A percentile compares a stretch with the other conserved stretches of the same genome.
Evolutionary conservation across 805 yeast species (phyloP).

Genomic region (Pichia paraexigua): DNA sequence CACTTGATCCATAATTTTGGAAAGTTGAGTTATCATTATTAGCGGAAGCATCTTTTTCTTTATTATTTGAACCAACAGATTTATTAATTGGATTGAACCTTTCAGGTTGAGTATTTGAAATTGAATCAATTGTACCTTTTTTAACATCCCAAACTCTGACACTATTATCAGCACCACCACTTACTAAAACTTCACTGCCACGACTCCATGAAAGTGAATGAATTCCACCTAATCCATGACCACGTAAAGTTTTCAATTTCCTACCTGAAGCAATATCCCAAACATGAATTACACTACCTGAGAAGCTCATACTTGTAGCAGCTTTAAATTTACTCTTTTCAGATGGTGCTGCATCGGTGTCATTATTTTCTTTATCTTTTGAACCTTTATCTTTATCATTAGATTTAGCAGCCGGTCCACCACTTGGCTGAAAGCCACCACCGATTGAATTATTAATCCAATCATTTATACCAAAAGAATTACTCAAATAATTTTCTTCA

Average conservation of each 20-base stretch:
- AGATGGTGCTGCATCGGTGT: slow-evolving; percentile 52
- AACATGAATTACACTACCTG: slow-evolving; percentile 59
- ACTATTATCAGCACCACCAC: slow-evolving; percentile 88
- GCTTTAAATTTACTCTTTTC: not conserved
- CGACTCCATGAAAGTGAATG: slow-evolving; percentile 77
- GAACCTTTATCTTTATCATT: not conserved
- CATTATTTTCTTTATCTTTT: slow-evolving; percentile 30
- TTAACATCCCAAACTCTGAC: slow-evolving; percentile 96
- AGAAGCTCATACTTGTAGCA: not conserved
- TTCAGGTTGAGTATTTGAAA: slow-evolving; percentile 34
- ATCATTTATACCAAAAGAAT: slow-evolving; percentile 7
- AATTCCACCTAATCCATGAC: slow-evolving; percentile 84
- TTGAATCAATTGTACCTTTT: slow-evolving; percentile 62
- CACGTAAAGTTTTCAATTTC: slow-evolving; percentile 82
- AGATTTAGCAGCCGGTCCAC: not conserved
- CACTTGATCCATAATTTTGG: slow-evolving; percentile 53
- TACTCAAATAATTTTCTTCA: slow-evolving; percentile 9
- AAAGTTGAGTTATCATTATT: slow-evolving; percentile 31
- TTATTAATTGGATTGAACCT: slow-evolving; percentile 31
- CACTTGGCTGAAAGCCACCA: slow-evolving; percentile 9
- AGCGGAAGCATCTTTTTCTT: slow-evolving; percentile 36
- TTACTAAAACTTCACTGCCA: slow-evolving; percentile 83
- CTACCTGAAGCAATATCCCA: slow-evolving; percentile 96
- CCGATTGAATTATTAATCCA: slow-evolving; percentile 6
- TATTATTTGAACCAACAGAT: slow-evolving; percentile 34